These are phyloP conservation scores for Hypholoma fasciculare DNA, from an alignment of 768 basidiomycete species.

Conservation along the genomic window DNA sequence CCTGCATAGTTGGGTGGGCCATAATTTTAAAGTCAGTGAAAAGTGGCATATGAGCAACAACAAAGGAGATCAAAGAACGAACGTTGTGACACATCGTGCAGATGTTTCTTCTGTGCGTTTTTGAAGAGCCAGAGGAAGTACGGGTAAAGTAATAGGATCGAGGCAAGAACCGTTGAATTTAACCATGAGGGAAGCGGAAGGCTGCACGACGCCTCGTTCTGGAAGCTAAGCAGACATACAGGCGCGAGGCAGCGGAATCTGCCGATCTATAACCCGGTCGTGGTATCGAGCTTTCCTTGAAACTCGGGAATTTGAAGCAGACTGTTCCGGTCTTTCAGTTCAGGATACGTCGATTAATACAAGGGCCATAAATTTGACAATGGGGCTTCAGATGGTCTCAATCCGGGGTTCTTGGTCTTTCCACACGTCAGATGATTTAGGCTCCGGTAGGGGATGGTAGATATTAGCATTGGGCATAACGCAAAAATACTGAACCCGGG, in stretches of 20 bases:
- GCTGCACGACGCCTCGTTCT: conserved; percentile 45
- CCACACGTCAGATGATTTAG: too few relatives aligned
- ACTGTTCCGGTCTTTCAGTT: too few relatives aligned
- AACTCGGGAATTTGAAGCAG: conserved; percentile 7
- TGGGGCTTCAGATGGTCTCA: too few relatives aligned
- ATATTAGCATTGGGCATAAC: neutral
- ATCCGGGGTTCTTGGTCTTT: too few relatives aligned
- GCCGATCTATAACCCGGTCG: conserved; percentile 22
- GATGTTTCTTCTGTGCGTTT: conserved; percentile 5
- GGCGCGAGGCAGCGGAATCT: conserved; percentile 43
- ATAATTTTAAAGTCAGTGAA: conserved; percentile 2
- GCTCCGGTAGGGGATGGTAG: too few relatives aligned
- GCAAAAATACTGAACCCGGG: neutral
- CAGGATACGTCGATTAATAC: too few relatives aligned
- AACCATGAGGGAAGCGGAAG: conserved; percentile 22
- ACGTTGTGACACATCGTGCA: conserved; percentile 75
- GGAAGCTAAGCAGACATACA: conserved; percentile 27
- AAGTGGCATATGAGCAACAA: conserved; percentile 3
- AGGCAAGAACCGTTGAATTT: conserved; percentile 21
- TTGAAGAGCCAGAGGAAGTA: conserved; percentile 18
- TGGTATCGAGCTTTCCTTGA: conserved; percentile 21
- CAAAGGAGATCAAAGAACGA: conserved; percentile 23
- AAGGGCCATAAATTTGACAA: too few relatives aligned
- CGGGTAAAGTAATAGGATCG: conserved; percentile 19
- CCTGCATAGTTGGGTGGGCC: conserved; percentile 33